Evolutionary conservation across 345 rosid genomes (phyloP).

Genomic region (Noccaea bulbosa): DNA sequence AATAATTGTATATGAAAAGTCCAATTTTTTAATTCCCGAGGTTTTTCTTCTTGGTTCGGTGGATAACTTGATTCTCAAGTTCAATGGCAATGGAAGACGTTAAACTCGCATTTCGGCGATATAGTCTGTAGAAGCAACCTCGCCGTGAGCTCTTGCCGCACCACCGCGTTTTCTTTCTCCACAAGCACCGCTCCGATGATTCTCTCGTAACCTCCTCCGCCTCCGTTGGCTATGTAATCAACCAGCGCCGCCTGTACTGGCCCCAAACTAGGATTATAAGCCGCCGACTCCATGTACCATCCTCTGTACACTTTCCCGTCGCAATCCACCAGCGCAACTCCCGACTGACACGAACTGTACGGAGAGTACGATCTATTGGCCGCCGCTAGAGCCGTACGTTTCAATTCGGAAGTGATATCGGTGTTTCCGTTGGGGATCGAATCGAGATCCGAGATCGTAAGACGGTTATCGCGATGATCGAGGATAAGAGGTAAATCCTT

Average conservation of each 20-base stretch:
- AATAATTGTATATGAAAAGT: conserved; percentile 26
- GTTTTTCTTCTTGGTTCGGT: not conserved
- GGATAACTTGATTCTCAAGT: conserved; percentile 16
- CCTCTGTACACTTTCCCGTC: conserved; percentile 82
- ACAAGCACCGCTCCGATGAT: conserved; percentile 73
- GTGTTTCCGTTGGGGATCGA: conserved; percentile 19
- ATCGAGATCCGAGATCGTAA: conserved; percentile 37
- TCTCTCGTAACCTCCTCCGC: conserved; percentile 77
- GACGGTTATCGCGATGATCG: conserved; percentile 61
- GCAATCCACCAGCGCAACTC: conserved; percentile 72
- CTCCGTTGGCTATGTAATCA: conserved; percentile 63
- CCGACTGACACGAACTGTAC: conserved; percentile 87
- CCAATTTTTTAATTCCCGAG: not conserved
- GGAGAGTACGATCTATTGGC: conserved; percentile 90
- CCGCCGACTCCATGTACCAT: conserved; percentile 90
- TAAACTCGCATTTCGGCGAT: conserved; percentile 73
- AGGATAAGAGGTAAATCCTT: conserved; percentile 66
- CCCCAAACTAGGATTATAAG: conserved; percentile 88
- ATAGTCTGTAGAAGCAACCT: conserved; percentile 64
- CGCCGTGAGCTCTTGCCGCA: conserved; percentile 72
- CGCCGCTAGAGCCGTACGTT: conserved; percentile 64
- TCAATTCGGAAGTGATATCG: conserved; percentile 36
- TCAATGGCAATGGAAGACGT: conserved; percentile 61
- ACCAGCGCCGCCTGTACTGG: conserved; percentile 93
- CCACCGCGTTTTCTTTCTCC: conserved; percentile 73